Base-by-base conservation (phyloP, 306 rosid genomes). In the Urtica urens region DNA sequence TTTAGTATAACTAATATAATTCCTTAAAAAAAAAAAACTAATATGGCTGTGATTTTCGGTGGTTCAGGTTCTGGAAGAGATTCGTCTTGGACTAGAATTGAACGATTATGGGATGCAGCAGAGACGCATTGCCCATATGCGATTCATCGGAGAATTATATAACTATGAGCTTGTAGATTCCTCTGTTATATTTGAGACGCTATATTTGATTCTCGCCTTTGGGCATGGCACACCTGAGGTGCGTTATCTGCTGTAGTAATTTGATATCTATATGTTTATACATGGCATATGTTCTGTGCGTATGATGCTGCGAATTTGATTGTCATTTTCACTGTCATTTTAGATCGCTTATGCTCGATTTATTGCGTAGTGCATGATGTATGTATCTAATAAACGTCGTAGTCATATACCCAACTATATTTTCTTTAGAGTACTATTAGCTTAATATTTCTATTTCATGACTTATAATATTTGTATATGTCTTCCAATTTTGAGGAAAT, bases 41-140 rank as follows among this genome's bases (percentile, higher is more conserved):
- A n/a, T n/a, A n/a, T n/a, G n/a, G n/a, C n/a, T n/a, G n/a, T n/a
- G n/a, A n/a, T n/a, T n/a, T n/a, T n/a, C n/a, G n/a, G n/a, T n/a
- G n/a, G n/a, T 67, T 63, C 80, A 92, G 99, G 99, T 85, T 66
- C 63, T 92, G 72, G 99, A 92, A 84, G 99, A 92, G 76, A 85
- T 92, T 70, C 77, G 94, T 72, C 62, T 85, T 75, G 99, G 99
- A 46, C 79, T 92, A 13, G 99, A 92, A 52, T 50, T 78, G 59
- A 92, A 92, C 71, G 96, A 92, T 57, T 82, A 92, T 61, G 96
- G 96, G 69, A 79, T 85, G 96, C 99, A 92, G 71, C 99, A 92
- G 64, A 78, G 78, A 53, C 87, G 96, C 55, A 62, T 92, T 67
- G 93, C 99, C 19, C 78, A 82, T 68, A 90, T 90, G 99, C 72